Base-by-base conservation (phyloP, 2,329 filamentous ascomycete genomes). In the Ascocoryne sarcoides region DNA sequence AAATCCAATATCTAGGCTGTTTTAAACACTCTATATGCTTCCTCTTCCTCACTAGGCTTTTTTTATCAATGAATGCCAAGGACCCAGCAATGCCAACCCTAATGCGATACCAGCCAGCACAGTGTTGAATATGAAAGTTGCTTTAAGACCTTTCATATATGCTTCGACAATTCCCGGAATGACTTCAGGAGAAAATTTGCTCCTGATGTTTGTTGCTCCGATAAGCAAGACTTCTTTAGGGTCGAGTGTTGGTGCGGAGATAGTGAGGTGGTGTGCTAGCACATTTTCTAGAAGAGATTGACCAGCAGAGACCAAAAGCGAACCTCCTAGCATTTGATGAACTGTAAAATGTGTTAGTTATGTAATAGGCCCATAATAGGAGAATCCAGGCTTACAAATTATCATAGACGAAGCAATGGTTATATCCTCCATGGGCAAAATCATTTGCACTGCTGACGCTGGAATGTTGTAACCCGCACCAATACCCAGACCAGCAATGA, bases 401-500 rank as follows among this genome's bases (percentile, higher is more conserved):
- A 65, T 67, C 49, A 70, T 66, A 10, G 73, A 67, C 21, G 72
- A 63, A 21, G 71, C 73, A 2, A 64, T 68, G 5, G 71, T 63
- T 8, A 76, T 60, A 37, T 76, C 71, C 7, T 67, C 62, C 29
- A 62, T 63, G 9, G 66, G 61, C 4, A 75, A 61, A 0, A 70
- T 44, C 7, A 36, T 40, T 17, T 46, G 44, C 8, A 31, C 40
- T 34, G 39, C 37, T 15, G 35, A 32, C 20, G 41, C 19, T 10
- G 44, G 40, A 2, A 42, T 7, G 36, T 39, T 64, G 61, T 65
- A 80, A 75, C 10, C 70, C 71, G 16, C 60, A 2, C 76, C 76
- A 4, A 71, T 63, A 32, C 74, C 74, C 3, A 75, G 60, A 20
- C 74, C 75, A 15, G 64, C 60, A 16, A 79, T 50, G 32, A 75